Conservation (phyloP, 1,139 yeast species). For the Zygoascus meyerae region DNA sequence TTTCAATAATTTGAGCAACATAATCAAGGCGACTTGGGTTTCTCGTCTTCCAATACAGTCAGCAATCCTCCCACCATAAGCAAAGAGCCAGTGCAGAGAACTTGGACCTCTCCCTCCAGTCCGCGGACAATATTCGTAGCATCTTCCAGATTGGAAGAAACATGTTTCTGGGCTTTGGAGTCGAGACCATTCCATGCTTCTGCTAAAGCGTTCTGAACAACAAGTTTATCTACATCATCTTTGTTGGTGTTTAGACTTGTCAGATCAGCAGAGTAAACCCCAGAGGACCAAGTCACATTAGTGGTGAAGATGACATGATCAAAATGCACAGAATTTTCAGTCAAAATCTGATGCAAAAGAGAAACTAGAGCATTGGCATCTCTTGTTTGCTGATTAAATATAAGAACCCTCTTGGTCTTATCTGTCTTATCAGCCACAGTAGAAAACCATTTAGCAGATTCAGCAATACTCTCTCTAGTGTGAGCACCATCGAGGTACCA, state of each 20-base stretch:
- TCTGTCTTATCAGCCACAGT: constrained; percentile 28
- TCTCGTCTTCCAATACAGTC: constrained; percentile 58
- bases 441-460: constrained; percentile 75
- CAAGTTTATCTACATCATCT: constrained; percentile 67
- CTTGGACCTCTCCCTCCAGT: constrained; percentile 46
- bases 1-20: too few relatives aligned
- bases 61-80: constrained; percentile 92
- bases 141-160: constrained; percentile 71
- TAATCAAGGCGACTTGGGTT: neutral
- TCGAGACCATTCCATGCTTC: constrained; percentile 56
- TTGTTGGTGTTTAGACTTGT: constrained; percentile 78
- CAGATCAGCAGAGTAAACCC: constrained; percentile 73
- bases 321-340: constrained; percentile 38
- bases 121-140: constrained; percentile 51
- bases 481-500: constrained; percentile 98
- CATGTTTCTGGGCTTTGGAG: constrained; percentile 44
- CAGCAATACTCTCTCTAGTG: constrained; percentile 77
- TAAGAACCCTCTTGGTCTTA: constrained; percentile 39
- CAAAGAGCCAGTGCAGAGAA: constrained; percentile 89
- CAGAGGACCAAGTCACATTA: constrained; percentile 85
- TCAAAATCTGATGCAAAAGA: constrained; percentile 44
- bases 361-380: constrained; percentile 65
- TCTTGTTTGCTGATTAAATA: constrained; percentile 92
- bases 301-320: constrained; percentile 83
- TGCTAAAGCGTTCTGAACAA: constrained; percentile 74